These are phyloP conservation scores for Cyberlindnera maclurae DNA, from an alignment of 805 yeast genomes.

Conservation along the genomic window DNA sequence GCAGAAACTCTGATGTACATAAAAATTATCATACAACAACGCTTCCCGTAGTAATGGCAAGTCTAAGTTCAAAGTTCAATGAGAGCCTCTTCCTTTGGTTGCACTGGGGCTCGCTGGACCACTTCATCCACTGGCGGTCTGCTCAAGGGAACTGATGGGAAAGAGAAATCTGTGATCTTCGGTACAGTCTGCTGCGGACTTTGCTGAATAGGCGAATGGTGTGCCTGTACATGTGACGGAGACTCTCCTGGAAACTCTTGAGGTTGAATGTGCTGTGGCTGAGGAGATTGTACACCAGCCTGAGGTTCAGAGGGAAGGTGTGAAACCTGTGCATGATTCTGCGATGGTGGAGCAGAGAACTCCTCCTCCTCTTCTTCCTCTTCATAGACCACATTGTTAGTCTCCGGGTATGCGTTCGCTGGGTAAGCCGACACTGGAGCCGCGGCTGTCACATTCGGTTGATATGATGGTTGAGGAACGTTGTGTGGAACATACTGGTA, in stretches of 20 bases:
- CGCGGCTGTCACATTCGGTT: neutral
- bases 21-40: neutral
- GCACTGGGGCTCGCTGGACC: conserved; percentile 8
- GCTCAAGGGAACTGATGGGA: conserved; percentile 34
- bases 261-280: conserved; percentile 6
- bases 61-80: conserved; percentile 29
- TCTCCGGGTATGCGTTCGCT: neutral
- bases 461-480: conserved; percentile 3
- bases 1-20: conserved; percentile 2
- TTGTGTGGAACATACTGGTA: too few relatives aligned
- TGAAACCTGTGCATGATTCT: neutral
- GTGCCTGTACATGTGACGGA: too few relatives aligned
- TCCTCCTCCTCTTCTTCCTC: conserved; percentile 16
- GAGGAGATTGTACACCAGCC: neutral
- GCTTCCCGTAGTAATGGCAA: neutral
- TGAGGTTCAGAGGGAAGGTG: conserved; percentile 1
- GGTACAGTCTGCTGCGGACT: conserved; percentile 3
- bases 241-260: neutral
- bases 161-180: conserved; percentile 29
- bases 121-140: conserved; percentile 15
- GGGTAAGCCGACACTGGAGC: conserved; percentile 6
- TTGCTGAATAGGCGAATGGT: too few relatives aligned
- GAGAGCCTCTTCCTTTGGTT: conserved; percentile 17
- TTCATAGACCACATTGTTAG: neutral
- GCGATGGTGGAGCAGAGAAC: conserved; percentile 16